Percentiles rank a stretch among this genome's conserved stretches.
Evolutionary conservation across 2,329 filamentous ascomycete species (phyloP).

Genomic region (Catunica adiposa): DNA sequence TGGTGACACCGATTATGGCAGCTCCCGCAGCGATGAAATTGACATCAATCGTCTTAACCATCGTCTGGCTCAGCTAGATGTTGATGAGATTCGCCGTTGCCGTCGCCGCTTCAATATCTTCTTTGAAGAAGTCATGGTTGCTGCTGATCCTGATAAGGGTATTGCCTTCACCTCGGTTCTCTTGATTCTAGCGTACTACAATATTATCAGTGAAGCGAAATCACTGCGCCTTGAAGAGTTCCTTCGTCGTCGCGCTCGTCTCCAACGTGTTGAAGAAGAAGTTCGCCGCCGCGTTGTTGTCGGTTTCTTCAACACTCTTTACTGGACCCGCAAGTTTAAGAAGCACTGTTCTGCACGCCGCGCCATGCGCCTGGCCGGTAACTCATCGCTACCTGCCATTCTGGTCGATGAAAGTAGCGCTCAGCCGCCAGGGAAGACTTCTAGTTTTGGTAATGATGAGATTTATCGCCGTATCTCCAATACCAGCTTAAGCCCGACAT

Average conservation of each 20-base stretch:
- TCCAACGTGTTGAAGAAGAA: conserved; percentile 90
- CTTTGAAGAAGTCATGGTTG: conserved; percentile 90
- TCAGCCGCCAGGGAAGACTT: conserved; percentile 16
- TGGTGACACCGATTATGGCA: not conserved
- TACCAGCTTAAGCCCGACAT: conserved; percentile 8
- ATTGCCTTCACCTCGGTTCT: conserved; percentile 84
- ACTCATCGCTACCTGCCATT: conserved; percentile 79
- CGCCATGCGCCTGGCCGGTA: conserved; percentile 55
- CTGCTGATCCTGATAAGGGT: conserved; percentile 73
- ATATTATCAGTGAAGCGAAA: conserved; percentile 96
- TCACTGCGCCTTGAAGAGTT: conserved; percentile 91
- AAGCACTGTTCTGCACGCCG: conserved; percentile 56
- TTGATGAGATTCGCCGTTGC: conserved; percentile 55
- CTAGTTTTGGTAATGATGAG: not conserved
- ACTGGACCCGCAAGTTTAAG: conserved; percentile 73
- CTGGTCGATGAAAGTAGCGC: conserved; percentile 65
- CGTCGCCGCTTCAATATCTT: conserved; percentile 80
- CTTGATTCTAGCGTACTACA: conserved; percentile 95
- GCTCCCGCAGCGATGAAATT: conserved; percentile 35
- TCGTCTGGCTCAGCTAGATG: conserved; percentile 56
- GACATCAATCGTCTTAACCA: conserved; percentile 62
- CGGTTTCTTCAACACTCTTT: conserved; percentile 89
- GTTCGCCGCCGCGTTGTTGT: conserved; percentile 79
- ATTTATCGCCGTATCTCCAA: conserved; percentile 7
- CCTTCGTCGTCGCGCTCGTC: conserved; percentile 67